Conservation (phyloP, 176 grass and related monocot genomes). For the Oryza meridionalis region DNA sequence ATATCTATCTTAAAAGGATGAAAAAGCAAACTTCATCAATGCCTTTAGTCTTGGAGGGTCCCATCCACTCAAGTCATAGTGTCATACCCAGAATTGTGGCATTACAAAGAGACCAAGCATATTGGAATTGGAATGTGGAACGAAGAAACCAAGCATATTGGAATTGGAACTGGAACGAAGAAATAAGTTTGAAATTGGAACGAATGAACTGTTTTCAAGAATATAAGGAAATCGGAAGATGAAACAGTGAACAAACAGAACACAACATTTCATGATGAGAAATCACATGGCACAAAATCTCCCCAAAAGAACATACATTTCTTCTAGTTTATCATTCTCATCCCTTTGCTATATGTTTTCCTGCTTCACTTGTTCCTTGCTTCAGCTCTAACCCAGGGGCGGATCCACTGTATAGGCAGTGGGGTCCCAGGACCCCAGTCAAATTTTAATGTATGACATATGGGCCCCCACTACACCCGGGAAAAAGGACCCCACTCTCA, state of each 20-base stretch:
- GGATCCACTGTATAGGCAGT: too few relatives aligned
- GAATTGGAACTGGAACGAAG: conserved; percentile 3
- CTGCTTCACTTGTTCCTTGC: not conserved
- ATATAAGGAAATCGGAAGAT: not conserved
- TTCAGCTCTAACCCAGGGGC: not conserved
- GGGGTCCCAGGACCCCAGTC: too few relatives aligned
- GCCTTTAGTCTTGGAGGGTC: not conserved
- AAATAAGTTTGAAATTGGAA: not conserved
- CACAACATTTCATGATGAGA: not conserved
- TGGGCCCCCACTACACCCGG: too few relatives aligned
- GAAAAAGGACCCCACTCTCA: too few relatives aligned
- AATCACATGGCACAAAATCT: not conserved
- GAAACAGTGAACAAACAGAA: not conserved
- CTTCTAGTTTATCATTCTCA: not conserved
- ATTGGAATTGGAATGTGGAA: not conserved
- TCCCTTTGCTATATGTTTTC: not conserved
- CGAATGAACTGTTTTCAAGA: not conserved
- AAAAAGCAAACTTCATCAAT: not conserved
- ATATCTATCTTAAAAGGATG: not conserved
- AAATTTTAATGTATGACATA: too few relatives aligned
- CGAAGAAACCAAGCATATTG: not conserved
- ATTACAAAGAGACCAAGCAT: not conserved
- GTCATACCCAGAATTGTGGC: not conserved
- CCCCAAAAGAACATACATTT: not conserved
- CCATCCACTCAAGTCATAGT: not conserved